Conservation (phyloP, 495 filamentous ascomycete species). For the Xanthoparmelia taractica region DNA sequence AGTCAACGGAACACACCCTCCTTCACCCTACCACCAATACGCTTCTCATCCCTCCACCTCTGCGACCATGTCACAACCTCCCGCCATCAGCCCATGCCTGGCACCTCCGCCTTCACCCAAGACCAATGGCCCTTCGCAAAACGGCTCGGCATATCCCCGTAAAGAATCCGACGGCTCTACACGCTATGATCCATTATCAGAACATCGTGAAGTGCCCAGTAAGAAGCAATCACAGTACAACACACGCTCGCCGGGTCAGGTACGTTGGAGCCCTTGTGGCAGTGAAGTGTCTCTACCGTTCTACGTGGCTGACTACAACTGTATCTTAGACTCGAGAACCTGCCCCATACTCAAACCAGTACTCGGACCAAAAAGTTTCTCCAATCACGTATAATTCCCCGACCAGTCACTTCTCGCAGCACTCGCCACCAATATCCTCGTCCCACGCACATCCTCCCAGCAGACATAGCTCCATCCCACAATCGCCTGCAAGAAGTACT, state of each 20-base stretch:
- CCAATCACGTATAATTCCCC: conserved; percentile 25
- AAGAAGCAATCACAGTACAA: conserved; percentile 29
- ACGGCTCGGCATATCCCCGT: conserved; percentile 18
- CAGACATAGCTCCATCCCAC: conserved; percentile 38
- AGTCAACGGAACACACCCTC: conserved; percentile 22
- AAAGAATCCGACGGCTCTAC: conserved; percentile 27
- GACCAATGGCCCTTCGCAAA: conserved; percentile 21
- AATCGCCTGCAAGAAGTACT: conserved; percentile 38
- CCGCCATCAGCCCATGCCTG: conserved; percentile 23
- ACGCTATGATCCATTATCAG: conserved; percentile 44
- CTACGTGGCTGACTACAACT: conserved; percentile 13
- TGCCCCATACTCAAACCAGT: conserved; percentile 19
- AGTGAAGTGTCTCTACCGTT: conserved; percentile 16
- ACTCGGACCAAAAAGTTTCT: conserved; percentile 23
- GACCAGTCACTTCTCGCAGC: conserved; percentile 22
- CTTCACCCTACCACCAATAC: conserved; percentile 23
- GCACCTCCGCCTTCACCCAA: conserved; percentile 25
- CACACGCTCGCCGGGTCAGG: conserved; percentile 33
- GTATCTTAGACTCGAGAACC: conserved; percentile 20
- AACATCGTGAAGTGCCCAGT: conserved; percentile 30
- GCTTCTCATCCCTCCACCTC: conserved; percentile 25
- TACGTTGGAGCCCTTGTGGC: conserved; percentile 22
- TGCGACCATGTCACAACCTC: conserved; percentile 18
- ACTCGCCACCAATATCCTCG: conserved; percentile 24
- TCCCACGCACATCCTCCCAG: conserved; percentile 43